phyloP scores from a whole-genome alignment of 2,329 filamentous ascomycete genomes.

The Tolypocladium tropicale region DNA sequence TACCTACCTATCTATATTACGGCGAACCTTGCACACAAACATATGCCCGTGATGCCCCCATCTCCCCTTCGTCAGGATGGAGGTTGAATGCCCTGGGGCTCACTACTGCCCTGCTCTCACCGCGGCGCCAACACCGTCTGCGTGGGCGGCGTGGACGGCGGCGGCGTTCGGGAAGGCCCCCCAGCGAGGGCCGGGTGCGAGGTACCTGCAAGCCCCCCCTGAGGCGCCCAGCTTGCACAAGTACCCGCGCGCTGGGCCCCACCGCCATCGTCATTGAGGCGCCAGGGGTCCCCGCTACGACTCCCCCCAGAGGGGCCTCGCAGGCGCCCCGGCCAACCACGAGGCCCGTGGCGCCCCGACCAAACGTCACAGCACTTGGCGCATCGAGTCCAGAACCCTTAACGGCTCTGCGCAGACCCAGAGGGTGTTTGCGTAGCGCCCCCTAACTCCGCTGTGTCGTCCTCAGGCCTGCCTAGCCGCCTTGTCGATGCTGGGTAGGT shows the following conservation, averaged over 20 bases:
- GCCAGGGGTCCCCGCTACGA: constrained; percentile 7
- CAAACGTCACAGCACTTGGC: constrained; percentile 12
- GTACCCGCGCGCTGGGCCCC: constrained; percentile 1
- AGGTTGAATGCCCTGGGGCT: too few relatives aligned
- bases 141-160: not conserved
- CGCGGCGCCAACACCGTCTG: not conserved
- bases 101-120: too few relatives aligned
- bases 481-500: too few relatives aligned
- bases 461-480: not conserved
- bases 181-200: not conserved
- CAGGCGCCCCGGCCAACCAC: constrained; percentile 2
- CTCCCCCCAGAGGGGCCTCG: not conserved
- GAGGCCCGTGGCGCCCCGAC: constrained; percentile 5
- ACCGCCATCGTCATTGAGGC: constrained; percentile 8
- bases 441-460: not conserved
- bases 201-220: not conserved
- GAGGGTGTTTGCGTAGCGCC: not conserved
- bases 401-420: too few relatives aligned
- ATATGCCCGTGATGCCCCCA: too few relatives aligned
- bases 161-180: not conserved
- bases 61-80: too few relatives aligned
- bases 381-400: constrained; percentile 7
- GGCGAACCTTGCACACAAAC: too few relatives aligned
- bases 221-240: not conserved
- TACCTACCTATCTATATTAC: not conserved